Base-by-base conservation (phyloP, 192 early-diverging fungal species). In the Fimicolochytrium jonesii region DNA sequence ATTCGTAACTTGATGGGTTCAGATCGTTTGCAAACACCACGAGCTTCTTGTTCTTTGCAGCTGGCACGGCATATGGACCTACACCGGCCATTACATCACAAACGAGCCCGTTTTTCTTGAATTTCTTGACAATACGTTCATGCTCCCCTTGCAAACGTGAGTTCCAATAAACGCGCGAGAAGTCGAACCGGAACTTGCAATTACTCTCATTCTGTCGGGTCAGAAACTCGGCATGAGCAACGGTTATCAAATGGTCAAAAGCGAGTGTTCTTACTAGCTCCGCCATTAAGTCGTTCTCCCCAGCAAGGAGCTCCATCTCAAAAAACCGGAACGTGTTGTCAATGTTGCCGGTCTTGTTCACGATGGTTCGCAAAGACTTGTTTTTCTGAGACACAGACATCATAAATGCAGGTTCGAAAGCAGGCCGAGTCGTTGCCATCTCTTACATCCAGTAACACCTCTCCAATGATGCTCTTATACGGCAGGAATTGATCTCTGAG, bases 91-190 rank as follows among this genome's bases (percentile, higher is more conserved):
- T 89, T 2, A 95, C 93, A 72, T 99, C 97, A 61, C 93, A 97
- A 6, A 99, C 74, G 37, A 81, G 75, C 23, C 90, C 84, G 2
- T 81, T 84, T 39, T 67, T 57, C 17, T 75, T 69, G 71, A 99
- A 99, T 59, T 70, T 44, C n/a, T 49, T 45, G 23, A 95, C 89
- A n/a, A 99, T 66, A 31, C 97, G 86, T 35, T 92, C 88, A 56
- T 99, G 97, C 63, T 99, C 97, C 0, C 80, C 73, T 61, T 97
- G 94, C 49, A 99, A 80, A 10, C 97, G 84, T 4, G 94, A 96
- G 78, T 99, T 99, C 97, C 97, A 99, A 74, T 99, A 99, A 4
- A 99, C 97, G 53, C 90, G 84, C 13, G 94, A 91, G 67, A 95
- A 97, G 59, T 99, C 95, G 57, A 99, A 92, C 46, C 78, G 71